Evolutionary conservation across 1,139 yeast genomes (phyloP).

Genomic region (Saccharomyces hybrid): DNA sequence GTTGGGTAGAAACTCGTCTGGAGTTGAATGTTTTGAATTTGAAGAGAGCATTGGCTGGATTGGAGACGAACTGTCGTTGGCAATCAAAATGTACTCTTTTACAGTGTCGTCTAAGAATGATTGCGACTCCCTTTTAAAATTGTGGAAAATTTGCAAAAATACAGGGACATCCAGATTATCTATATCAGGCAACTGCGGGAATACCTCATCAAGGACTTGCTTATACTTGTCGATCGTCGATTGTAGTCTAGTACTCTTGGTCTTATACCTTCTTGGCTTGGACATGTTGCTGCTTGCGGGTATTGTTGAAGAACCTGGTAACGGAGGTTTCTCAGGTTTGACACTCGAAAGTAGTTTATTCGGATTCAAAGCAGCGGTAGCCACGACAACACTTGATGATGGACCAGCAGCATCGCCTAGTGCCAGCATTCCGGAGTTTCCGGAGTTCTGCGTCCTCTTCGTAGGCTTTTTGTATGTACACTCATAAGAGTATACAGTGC

Average conservation of each 20-base stretch:
- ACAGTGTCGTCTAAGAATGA: slow-evolving; percentile 20
- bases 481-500: slow-evolving; percentile 77
- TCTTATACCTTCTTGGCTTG: slow-evolving; percentile 6
- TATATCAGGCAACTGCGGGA: slow-evolving; percentile 27
- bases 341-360: neutral
- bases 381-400: neutral
- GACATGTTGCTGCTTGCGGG: neutral
- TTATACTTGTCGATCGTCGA: slow-evolving; percentile 19
- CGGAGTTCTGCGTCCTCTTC: slow-evolving; percentile 38
- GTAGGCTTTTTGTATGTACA: slow-evolving; percentile 77
- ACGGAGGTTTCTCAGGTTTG: neutral
- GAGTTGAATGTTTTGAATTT: slow-evolving; percentile 4
- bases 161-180: slow-evolving; percentile 24
- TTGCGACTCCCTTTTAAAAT: slow-evolving; percentile 12
- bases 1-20: slow-evolving; percentile 3
- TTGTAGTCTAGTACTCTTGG: slow-evolving; percentile 13
- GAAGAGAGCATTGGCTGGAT: slow-evolving; percentile 5
- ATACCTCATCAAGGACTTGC: slow-evolving; percentile 18
- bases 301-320: neutral
- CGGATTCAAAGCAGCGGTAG: neutral
- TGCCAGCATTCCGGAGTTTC: neutral
- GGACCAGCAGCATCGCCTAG: neutral
- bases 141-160: slow-evolving; percentile 22
- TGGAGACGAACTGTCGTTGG: slow-evolving; percentile 10
- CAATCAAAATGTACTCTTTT: slow-evolving; percentile 22